Evolutionary conservation across 2,329 filamentous ascomycete genomes (phyloP), one percentile per base, ranked within the genome.

Genomic region (Fusarium gaditjirri): DNA sequence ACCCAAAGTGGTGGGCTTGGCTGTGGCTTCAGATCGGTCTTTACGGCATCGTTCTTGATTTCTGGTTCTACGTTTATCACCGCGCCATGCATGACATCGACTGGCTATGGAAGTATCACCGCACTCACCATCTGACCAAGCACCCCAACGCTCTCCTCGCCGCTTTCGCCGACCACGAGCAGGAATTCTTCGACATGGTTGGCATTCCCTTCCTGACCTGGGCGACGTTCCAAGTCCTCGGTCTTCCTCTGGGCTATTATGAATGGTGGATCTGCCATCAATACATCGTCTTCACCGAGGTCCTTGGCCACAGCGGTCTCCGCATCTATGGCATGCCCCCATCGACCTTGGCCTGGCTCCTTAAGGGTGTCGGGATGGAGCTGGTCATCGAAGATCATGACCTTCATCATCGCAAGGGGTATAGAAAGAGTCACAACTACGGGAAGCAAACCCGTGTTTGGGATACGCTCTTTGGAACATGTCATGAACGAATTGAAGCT

Each of bases 231-330:
- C 41, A 35, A 17, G 41, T 46, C 21, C 8, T 70, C 8, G 57
- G 66, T 3, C 66, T 71, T 5, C 68, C 66, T 2, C 21, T 71
- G 3, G 68, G 66, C 31, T 71, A 56, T 8, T 71, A 71, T 6
- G 68, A 71, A 1, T 71, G 68, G 68, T 71, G 68, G 68, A 62
- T 71, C 9, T 71, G 68, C 29, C 68, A 71, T 31, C 68, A 71
- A 39, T 71, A 71, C n/a, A 63, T 71, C 0, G 53, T 61, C 21
- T 71, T 71, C n/a, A 71, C 68, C 11, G 68, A 71, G 16, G 66
- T 71, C 6, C 35, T 71, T 0, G 68, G 68, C 1, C 68, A 71
- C 25, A 71, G 66, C 35, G 68, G 68, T 46, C 68, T 71, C 1
- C 58, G 68, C 0, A 33, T 71, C 1, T 71, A 65, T 9, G 65